Conservation (phyloP, 306 rosid genomes). For the Hippophae rhamnoides region DNA sequence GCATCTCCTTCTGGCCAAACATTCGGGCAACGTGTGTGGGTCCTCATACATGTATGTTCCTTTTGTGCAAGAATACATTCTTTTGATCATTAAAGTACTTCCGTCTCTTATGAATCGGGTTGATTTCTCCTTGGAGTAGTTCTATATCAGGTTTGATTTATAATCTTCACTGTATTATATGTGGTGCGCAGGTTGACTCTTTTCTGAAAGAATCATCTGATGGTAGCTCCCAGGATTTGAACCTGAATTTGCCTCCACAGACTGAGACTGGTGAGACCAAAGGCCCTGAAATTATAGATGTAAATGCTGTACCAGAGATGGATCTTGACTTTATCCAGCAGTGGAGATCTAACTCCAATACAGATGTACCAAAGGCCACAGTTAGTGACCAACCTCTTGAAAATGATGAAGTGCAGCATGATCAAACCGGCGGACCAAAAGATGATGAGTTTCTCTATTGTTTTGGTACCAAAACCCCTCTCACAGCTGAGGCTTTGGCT, state of each 20-base stretch:
- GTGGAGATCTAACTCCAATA: constrained; percentile 10
- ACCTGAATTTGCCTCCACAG: constrained; percentile 49
- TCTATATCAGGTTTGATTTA: not conserved
- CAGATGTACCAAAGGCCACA: constrained; percentile 26
- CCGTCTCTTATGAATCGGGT: not conserved
- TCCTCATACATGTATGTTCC: constrained; percentile 52
- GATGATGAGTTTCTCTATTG: constrained; percentile 9
- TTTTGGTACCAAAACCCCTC: constrained; percentile 19
- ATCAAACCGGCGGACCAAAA: constrained; percentile 2
- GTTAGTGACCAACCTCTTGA: constrained; percentile 15
- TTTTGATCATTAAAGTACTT: not conserved
- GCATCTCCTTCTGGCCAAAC: constrained; percentile 55
- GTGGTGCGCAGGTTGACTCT: constrained; percentile 54
- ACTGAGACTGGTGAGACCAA: constrained; percentile 12
- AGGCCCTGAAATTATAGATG: constrained; percentile 34
- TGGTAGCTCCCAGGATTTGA: constrained; percentile 39
- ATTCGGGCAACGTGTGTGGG: constrained; percentile 97
- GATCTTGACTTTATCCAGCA: constrained; percentile 27
- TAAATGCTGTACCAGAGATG: constrained; percentile 30
- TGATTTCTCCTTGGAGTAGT: not conserved
- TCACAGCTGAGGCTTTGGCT: constrained; percentile 20
- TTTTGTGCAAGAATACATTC: not conserved
- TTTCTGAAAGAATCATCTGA: constrained; percentile 35
- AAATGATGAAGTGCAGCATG: constrained; percentile 23
- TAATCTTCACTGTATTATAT: not conserved